Evolutionary conservation across 345 rosid species (phyloP), one percentile per base, ranked within the genome.

Genomic region (Alliaria petiolata): DNA sequence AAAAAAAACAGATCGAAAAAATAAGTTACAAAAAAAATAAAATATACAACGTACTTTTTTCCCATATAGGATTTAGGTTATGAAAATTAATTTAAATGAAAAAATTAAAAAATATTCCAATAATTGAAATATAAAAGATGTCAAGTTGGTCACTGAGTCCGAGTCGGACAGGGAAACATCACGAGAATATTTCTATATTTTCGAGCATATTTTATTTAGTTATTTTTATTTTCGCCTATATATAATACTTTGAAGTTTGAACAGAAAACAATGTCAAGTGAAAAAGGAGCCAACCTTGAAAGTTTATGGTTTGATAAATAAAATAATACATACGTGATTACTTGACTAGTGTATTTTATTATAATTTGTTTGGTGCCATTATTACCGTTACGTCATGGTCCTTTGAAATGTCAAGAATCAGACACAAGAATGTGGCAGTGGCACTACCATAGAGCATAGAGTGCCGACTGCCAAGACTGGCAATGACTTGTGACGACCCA

Each of bases 391-490:
- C 70, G 17, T 22, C 44, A 61, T 7, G 44, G 45, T 40, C 19
- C 28, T 15, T 53, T 53, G 46, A 62, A 72, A 52, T 52, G 76
- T 72, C 64, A 72, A 62, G 11, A 71, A 20, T 30, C 44, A 7
- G 10, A n/a, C 25, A 33, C 51, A 42, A 39, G 4, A 55, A 55
- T 44, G 55, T 42, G 62, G 45, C 55, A 39, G 55, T 42, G 62
- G 45, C 55, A 39, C 56, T n/a, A 44, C 35, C 38, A 22, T 26
- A 4, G 33, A 53, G 28, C 38, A 22, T 26, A 4, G 33, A 53
- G 28, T 54, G 63, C 57, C 44, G 34, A 31, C 57, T 8, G 46
- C 55, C 36, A n/a, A 43, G 56, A 71, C 38, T 38, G 36, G 54
- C 56, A 33, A 43, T 71, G 63, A 43, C 46, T 33, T 52, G 20